Conservation (phyloP, 257 asterid genomes). For the Jasminum sambac region DNA sequence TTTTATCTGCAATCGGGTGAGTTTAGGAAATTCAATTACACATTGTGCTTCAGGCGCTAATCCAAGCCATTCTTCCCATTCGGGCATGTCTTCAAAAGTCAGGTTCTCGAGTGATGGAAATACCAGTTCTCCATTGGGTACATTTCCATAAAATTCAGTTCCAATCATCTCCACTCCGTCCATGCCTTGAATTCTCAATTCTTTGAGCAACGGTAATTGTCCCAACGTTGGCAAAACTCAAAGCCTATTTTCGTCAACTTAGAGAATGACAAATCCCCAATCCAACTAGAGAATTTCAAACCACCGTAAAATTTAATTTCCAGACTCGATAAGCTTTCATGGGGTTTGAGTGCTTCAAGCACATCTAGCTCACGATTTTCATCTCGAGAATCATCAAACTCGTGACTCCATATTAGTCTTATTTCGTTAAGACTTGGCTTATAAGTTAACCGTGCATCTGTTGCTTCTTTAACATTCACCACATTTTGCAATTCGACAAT, state of each 20-base stretch:
- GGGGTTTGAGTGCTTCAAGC: constrained; percentile 22
- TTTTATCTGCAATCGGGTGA: constrained; percentile 9
- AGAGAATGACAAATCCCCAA: constrained; percentile 6
- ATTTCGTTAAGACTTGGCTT: constrained; percentile 18
- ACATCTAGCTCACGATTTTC: constrained; percentile 15
- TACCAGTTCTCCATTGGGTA: background rate
- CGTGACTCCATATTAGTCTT: constrained; percentile 2
- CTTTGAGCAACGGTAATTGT: constrained; percentile 23
- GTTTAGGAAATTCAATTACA: constrained; percentile 13
- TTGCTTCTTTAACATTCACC: constrained; percentile 17
- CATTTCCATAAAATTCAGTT: constrained; percentile 18
- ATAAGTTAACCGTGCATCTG: constrained; percentile 21
- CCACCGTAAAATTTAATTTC: constrained; percentile 18
- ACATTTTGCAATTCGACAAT: constrained; percentile 22
- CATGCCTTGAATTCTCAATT: constrained; percentile 25
- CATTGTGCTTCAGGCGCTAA: background rate
- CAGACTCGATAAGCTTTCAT: constrained; percentile 9
- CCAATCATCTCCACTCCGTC: constrained; percentile 5
- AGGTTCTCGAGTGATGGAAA: constrained; percentile 30
- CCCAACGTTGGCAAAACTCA: constrained; percentile 25
- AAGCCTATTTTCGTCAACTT: constrained; percentile 15
- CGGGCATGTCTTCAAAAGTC: constrained; percentile 28
- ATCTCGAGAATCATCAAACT: constrained; percentile 17
- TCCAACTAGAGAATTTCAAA: constrained; percentile 22
- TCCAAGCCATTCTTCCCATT: constrained; percentile 29